phyloP scores from a whole-genome alignment of 306 rosid species.

The Fragaria ananassa region DNA sequence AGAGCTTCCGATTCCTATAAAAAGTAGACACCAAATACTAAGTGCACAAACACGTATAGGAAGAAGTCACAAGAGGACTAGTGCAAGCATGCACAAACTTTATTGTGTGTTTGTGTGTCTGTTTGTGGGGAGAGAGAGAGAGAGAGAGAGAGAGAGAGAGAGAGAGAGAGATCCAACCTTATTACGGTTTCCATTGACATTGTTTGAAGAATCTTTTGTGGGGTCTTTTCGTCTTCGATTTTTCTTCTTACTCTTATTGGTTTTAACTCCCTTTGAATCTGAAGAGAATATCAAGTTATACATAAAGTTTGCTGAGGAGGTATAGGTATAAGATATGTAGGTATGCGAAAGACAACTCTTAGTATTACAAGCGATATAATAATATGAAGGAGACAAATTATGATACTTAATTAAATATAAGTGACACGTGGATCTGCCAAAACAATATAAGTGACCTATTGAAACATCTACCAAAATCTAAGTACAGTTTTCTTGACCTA shows the following conservation, averaged over 20 bases:
- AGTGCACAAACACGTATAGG: not conserved
- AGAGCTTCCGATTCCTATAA: constrained; percentile 50
- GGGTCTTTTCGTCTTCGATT: constrained; percentile 70
- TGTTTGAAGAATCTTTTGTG: constrained; percentile 50
- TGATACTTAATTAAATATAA: not conserved
- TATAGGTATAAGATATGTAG: constrained; percentile 6
- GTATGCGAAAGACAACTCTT: not conserved
- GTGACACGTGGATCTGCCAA: not conserved
- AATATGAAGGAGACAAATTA: not conserved
- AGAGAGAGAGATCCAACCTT: constrained; percentile 39
- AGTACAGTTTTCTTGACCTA: not conserved
- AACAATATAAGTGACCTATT: not conserved
- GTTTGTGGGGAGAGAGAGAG: not conserved
- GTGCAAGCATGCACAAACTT: not conserved
- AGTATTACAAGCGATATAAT: not conserved
- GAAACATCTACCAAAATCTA: constrained; percentile 7
- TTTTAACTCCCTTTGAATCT: constrained; percentile 57
- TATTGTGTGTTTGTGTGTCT: not conserved
- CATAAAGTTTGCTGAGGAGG: not conserved
- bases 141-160: not conserved
- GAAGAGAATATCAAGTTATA: constrained; percentile 31
- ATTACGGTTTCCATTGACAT: constrained; percentile 40
- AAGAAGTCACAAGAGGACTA: not conserved
- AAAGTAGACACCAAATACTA: constrained; percentile 12
- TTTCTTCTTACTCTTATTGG: constrained; percentile 75